phyloP scores from a whole-genome alignment of 2,329 filamentous ascomycete species.

The Phialemoniopsis sp. region DNA sequence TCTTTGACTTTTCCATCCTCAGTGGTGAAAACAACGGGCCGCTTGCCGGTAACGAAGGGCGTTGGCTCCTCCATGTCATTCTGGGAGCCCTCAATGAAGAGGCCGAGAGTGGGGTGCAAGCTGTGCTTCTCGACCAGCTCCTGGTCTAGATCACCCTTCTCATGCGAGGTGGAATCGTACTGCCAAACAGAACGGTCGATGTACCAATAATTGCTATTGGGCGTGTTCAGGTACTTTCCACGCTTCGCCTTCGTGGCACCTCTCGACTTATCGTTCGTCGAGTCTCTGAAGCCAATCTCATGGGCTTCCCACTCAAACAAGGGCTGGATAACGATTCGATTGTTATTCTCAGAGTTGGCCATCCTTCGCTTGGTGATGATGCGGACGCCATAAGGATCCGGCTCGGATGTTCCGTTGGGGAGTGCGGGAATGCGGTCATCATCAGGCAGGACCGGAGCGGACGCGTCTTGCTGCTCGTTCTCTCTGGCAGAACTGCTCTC shows the following conservation, averaged over 20 bases:
- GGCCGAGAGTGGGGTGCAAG: conserved; percentile 49
- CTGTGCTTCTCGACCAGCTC: conserved; percentile 42
- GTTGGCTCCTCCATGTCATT: conserved; percentile 37
- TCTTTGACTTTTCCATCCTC: conserved; percentile 42
- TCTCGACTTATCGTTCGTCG: conserved; percentile 49
- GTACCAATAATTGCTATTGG: conserved; percentile 50
- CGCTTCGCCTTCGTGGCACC: conserved; percentile 48
- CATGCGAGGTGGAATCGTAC: conserved; percentile 46
- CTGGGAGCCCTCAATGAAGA: conserved; percentile 43
- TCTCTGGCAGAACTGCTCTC: background rate
- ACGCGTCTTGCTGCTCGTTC: too few species aligned
- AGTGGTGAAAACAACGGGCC: conserved; percentile 45
- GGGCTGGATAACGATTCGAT: conserved; percentile 49
- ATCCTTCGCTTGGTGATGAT: conserved; percentile 34
- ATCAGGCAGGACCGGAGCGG: conserved; percentile 17
- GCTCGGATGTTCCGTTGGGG: conserved; percentile 34
- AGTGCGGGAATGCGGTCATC: conserved; percentile 16
- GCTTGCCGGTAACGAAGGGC: conserved; percentile 36
- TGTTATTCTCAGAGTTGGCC: conserved; percentile 35
- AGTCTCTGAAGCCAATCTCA: conserved; percentile 58
- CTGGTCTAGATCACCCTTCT: conserved; percentile 46
- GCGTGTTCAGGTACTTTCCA: conserved; percentile 48
- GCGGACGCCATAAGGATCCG: conserved; percentile 49
- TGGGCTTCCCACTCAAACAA: conserved; percentile 43
- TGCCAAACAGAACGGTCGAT: conserved; percentile 49